These are phyloP conservation scores for Entelexis sorbosivorans DNA, from an alignment of 1,139 yeast species.

Conservation along the genomic window DNA sequence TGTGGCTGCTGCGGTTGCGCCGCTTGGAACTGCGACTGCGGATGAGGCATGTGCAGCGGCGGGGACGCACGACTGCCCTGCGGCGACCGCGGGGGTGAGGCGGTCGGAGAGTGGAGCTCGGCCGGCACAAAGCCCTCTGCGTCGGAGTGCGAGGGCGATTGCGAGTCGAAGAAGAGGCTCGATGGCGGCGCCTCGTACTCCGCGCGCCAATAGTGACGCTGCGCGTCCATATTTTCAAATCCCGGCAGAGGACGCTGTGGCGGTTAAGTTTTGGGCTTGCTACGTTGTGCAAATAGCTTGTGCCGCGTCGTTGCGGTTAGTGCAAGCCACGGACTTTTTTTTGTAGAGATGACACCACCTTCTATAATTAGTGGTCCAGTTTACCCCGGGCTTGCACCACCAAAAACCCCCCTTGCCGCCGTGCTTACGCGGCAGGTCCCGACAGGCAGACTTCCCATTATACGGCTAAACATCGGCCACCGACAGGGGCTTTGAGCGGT, in stretches of 20 bases:
- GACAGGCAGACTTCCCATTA: background rate
- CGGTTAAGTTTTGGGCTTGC: background rate
- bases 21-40: background rate
- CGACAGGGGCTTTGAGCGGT: too few species aligned
- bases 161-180: background rate
- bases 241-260: background rate
- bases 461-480: background rate
- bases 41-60: background rate
- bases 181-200: constrained; percentile 1
- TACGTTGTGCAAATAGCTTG: background rate
- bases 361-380: constrained; percentile 4
- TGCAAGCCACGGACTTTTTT: background rate
- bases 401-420: constrained; percentile 6
- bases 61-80: background rate
- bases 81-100: background rate
- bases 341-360: background rate
- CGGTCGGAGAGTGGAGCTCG: constrained; percentile 1
- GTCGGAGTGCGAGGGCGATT: background rate
- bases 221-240: background rate
- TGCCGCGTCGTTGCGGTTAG: background rate
- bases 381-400: constrained; percentile 5
- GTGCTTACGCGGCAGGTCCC: constrained; percentile 5
- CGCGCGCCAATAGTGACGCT: constrained; percentile 1
- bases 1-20: background rate
- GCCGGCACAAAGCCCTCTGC: constrained; percentile 3